A percentile compares a stretch with the other conserved stretches of the same genome.
phyloP scores from a whole-genome alignment of 805 yeast genomes.

The Suhomyces tanzawaensis region DNA sequence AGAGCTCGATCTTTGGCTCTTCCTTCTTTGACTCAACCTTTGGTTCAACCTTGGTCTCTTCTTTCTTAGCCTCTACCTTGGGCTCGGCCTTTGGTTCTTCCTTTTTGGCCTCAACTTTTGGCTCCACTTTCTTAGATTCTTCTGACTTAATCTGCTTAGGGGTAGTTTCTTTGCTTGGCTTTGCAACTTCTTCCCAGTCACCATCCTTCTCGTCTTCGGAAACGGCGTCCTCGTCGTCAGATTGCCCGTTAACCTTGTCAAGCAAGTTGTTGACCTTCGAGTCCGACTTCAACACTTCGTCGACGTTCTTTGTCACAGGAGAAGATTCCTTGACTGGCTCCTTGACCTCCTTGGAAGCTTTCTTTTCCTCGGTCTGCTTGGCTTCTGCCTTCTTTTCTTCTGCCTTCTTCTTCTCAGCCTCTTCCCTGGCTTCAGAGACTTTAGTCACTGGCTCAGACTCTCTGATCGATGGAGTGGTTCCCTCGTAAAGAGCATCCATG shows the following conservation, averaged over 20 bases:
- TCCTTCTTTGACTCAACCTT: conserved; percentile 13
- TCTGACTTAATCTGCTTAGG: conserved; percentile 1
- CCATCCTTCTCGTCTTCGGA: conserved; percentile 26
- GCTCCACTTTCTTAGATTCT: conserved; percentile 4
- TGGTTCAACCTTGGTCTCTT: conserved; percentile 7
- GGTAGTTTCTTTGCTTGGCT: conserved; percentile 16
- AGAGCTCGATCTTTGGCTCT: conserved; percentile 6
- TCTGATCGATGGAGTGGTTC: conserved; percentile 51
- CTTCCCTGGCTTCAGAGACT: conserved; percentile 26
- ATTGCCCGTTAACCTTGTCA: conserved; percentile 36
- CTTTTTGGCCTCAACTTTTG: conserved; percentile 6
- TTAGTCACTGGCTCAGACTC: conserved; percentile 37
- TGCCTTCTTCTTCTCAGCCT: conserved; percentile 18
- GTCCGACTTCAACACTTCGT: conserved; percentile 37
- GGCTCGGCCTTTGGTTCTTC: conserved; percentile 8
- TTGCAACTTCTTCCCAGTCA: conserved; percentile 41
- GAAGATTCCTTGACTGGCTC: conserved; percentile 11
- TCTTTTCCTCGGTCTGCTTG: conserved; percentile 3
- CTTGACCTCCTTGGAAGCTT: conserved; percentile 3
- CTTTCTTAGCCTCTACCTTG: conserved; percentile 17
- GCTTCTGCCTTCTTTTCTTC: conserved; percentile 10
- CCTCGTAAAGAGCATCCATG: conserved; percentile 79
- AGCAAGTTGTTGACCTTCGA: conserved; percentile 34
- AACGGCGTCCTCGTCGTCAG: conserved; percentile 35
- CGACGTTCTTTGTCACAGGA: conserved; percentile 23